Conservation (phyloP, 75 land plant genomes). For the Chamaecyparis obtusa region DNA sequence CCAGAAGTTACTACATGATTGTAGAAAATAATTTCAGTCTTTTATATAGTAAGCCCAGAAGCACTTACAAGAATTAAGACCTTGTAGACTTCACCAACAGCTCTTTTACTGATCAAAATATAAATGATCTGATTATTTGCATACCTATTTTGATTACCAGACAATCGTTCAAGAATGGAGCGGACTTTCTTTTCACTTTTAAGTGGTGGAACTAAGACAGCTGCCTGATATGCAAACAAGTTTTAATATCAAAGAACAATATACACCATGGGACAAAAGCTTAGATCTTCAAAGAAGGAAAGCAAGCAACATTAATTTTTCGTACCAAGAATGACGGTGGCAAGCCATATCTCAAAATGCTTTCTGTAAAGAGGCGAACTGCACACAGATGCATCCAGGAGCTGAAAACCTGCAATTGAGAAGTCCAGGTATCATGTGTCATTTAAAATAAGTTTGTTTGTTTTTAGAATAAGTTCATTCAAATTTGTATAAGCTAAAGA, state of each 20-base stretch:
- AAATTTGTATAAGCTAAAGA: no score
- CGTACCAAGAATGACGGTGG: conserved; percentile 91
- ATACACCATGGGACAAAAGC: background rate
- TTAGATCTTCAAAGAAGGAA: conserved; percentile 1
- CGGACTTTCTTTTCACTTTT: conserved; percentile 94
- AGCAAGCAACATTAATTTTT: background rate
- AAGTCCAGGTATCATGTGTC: background rate
- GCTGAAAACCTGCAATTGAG: conserved; percentile 71
- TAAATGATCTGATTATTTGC: background rate
- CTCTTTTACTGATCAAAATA: background rate
- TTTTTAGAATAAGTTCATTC: no score
- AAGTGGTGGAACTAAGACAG: conserved; percentile 62
- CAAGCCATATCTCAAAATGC: conserved; percentile 96
- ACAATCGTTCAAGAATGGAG: conserved; percentile 60
- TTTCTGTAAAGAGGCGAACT: conserved; percentile 87
- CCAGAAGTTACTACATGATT: conserved; percentile 72
- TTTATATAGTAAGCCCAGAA: background rate
- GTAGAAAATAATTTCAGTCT: background rate
- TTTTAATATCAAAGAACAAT: background rate
- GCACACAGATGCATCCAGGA: conserved; percentile 99
- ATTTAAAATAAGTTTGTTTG: background rate
- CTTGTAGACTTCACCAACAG: background rate
- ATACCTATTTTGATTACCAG: conserved; percentile 61
- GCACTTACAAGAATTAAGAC: background rate
- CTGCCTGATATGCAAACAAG: conserved; percentile 42